Base-by-base conservation (phyloP, 345 rosid species). In the Erysimum cheiranthoides region DNA sequence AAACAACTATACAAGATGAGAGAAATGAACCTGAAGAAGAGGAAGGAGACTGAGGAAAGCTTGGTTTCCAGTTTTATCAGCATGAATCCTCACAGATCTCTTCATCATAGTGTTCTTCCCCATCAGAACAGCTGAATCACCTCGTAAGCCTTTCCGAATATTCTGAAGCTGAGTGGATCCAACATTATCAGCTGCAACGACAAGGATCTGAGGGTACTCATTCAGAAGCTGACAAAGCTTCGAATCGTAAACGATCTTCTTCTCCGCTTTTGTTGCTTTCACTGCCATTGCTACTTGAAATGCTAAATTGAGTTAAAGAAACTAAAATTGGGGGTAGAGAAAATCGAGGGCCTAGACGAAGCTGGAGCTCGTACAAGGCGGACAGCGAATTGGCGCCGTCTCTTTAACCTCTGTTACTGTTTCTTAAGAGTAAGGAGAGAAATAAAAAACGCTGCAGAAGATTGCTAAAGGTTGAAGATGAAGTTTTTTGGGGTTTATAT, bases 61-160 rank as follows among this genome's bases (percentile, higher is more conserved):
- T 2, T 59, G 35, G 75, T 87, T 94, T 0, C 96, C 97, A 1
- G 93, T 92, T 25, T 85, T 87, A 40, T 94, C 93, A 11, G 96
- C 61, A 73, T 94, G 97, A 0, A 92, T 78, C 75, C 94, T 84
- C 61, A 94, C 70, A 27, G 97, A 73, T 81, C 98, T 76, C 85
- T 92, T 94, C 98, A 92, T 92, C 97, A 94, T 94, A 1, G 98
- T 94, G 71, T 94, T 94, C 78, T 94, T 94, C 10, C 97, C 98
- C 96, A 94, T 94, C 0, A 94, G 85, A n/a, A 94, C 89, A 4
- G 92, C 47, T 0, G 98, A 92, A 78, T 92, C 92, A 5, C 97
- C 93, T 2, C 97, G 84, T 10, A 94, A 81, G 42, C 98, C 97
- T 38, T 7, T 82, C 68, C 97, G 69, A n/a, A 94, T 94, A 78